Evolutionary conservation across 1,139 yeast genomes (phyloP), one percentile per base, ranked within the genome.

Genomic region (Scheffersomyces illinoinensis): DNA sequence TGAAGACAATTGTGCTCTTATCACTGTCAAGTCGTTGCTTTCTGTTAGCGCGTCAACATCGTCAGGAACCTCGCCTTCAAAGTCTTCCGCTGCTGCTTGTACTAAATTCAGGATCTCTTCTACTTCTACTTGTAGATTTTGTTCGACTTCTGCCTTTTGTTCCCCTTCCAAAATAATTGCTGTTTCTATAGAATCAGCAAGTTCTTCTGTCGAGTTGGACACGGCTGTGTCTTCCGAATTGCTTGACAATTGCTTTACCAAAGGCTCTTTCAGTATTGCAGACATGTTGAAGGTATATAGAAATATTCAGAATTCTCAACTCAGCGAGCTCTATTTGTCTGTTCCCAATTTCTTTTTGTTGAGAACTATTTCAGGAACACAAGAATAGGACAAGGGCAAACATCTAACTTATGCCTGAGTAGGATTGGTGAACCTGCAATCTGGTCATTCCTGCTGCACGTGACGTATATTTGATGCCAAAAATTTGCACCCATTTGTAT

Each of bases 1-100:
- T 1, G 61, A 52, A 39, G 63, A 61, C 54, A 59, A 51, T 52
- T 59, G 62, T 20, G 56, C 43, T 19, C 54, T 50, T 18, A 59
- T 51, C 17, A 55, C 56, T 6, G 55, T 52, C 14, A 58, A 20
- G 33, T 59, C 58, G n/a, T 61, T 58, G n/a, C 39, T 46, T 47
- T 58, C 58, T 14, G 56, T 52, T 12, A 51, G 23, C n/a, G 53
- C 61, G 48, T 59, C 61, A 4, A 58, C 59, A 20, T 54, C 60
- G 6, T 39, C 49, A 5, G 58, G 54, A 19, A 57, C 50, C 18
- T 49, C 18, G 14, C 43, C 43, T 7, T 12, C 43, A 8, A 10
- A 33, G 43, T 33, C 43, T 33, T 33, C 43, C 12, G 43, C 17
- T 20, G 51, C 51, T 48, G n/a, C 51, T 48, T 47, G 19, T 1